phyloP scores from a whole-genome alignment of 2,329 filamentous ascomycete genomes.

The Hypoxylon sp. region DNA sequence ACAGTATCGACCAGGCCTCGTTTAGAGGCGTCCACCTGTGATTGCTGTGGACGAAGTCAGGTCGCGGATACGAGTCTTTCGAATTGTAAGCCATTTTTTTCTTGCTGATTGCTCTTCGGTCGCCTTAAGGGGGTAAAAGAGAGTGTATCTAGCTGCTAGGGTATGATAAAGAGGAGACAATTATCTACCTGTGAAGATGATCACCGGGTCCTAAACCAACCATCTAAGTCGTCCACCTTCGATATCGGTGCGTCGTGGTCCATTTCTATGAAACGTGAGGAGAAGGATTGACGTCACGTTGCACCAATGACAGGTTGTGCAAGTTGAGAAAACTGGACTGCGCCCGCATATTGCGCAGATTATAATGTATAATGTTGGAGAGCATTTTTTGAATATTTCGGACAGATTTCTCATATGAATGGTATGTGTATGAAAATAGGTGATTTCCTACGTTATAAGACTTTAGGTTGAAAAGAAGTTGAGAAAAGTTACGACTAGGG shows the following conservation, averaged over 20 bases:
- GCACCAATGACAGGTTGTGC: slow-evolving; percentile 43
- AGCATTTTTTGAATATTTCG: background rate
- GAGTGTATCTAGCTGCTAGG: slow-evolving; percentile 7
- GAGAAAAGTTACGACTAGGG: background rate
- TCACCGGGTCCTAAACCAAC: slow-evolving; percentile 26
- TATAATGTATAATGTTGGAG: slow-evolving; percentile 22
- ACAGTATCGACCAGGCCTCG: slow-evolving; percentile 74
- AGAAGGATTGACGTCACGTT: slow-evolving; percentile 52
- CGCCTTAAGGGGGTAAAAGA: slow-evolving; percentile 11
- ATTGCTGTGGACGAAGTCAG: slow-evolving; percentile 71
- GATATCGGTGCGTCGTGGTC: slow-evolving; percentile 41
- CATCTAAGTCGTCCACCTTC: slow-evolving; percentile 16
- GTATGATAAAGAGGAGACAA: background rate
- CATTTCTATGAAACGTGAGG: slow-evolving; percentile 51
- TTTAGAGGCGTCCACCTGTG: slow-evolving; percentile 74
- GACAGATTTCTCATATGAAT: background rate
- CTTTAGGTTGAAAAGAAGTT: slow-evolving; percentile 6
- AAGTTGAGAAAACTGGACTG: slow-evolving; percentile 49
- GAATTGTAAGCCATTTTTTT: slow-evolving; percentile 52
- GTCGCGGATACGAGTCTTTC: slow-evolving; percentile 69
- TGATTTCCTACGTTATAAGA: background rate
- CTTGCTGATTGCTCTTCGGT: slow-evolving; percentile 2
- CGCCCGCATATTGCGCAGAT: slow-evolving; percentile 34
- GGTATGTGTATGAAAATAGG: background rate
- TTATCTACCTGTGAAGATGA: slow-evolving; percentile 26